Evolutionary conservation across 1,284 basidiomycete genomes (phyloP), one percentile per base, ranked within the genome.

Genomic region (Singerocomus rubriflavus): DNA sequence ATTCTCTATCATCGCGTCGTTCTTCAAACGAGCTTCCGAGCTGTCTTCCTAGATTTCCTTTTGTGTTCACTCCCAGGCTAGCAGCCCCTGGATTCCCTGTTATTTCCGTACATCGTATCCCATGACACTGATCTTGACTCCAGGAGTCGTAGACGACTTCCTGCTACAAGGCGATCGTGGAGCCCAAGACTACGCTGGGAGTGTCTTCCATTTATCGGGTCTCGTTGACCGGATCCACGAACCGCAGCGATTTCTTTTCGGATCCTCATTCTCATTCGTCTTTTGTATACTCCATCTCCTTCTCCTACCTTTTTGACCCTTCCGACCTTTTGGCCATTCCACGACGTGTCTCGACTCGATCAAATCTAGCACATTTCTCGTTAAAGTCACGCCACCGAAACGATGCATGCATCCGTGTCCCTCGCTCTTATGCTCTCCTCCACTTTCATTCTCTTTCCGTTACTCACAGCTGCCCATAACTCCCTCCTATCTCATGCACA

Each of bases 401-500:
- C 53, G 38, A 63, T 70, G 56, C 58, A 41, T 39, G 50, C 70
- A 46, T 48, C 75, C 48, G 57, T 71, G 31, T 62, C 77, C 41
- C 64, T 77, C 48, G 48, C 65, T 48, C 66, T 74, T 42, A 55
- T 60, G 9, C 54, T 77, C 41, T 46, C 45, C 17, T 52, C 51
- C 16, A 36, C 44, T 9, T 29, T 68, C 43, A 16, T 51, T 31
- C 50, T 67, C 44, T 57, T 62, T 36, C 50, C 52, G n/a, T 33
- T 52, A 10, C 46, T 38, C 16, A 25, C 34, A 3, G 30, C 37
- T 29, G 62, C 64, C 25, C 56, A 52, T 44, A 46, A 31, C 32
- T 69, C 66, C 21, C 21, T 69, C 35, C 35, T 66, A n/a, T 65
- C 59, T 27, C 66, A 64, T 27, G 68, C 70, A 13, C 78, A 79